Percentiles rank a stretch among this genome's conserved stretches.
Evolutionary conservation across 306 rosid genomes (phyloP).

Genomic region (Vigna trinervia): DNA sequence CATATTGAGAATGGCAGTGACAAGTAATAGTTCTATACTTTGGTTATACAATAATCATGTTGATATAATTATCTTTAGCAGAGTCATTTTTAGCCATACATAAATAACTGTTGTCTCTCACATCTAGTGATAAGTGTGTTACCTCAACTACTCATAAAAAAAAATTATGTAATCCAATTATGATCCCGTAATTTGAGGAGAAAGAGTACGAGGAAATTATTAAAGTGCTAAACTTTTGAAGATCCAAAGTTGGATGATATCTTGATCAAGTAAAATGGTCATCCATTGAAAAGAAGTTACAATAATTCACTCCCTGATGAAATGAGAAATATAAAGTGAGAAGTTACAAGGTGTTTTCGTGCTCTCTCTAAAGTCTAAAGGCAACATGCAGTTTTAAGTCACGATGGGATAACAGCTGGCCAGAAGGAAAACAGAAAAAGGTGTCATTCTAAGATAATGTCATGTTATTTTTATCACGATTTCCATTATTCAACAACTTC

Average conservation of each 20-base stretch:
- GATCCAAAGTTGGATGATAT: constrained; percentile 39
- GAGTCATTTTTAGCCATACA: constrained; percentile 1
- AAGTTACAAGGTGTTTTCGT: constrained; percentile 42
- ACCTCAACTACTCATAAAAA: constrained; percentile 23
- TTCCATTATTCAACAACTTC: constrained; percentile 45
- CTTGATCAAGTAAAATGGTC: constrained; percentile 8
- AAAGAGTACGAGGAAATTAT: constrained; percentile 14
- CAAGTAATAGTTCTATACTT: constrained; percentile 5
- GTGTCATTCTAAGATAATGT: constrained; percentile 38
- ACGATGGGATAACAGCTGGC: constrained; percentile 45
- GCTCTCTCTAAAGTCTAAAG: constrained; percentile 40
- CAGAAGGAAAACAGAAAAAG: constrained; percentile 42
- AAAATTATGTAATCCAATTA: not conserved
- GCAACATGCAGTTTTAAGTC: constrained; percentile 28
- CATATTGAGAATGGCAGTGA: constrained; percentile 9
- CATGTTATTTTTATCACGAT: constrained; percentile 43
- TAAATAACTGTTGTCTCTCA: constrained; percentile 25
- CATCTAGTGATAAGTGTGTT: not conserved
- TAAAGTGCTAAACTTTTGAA: constrained; percentile 26
- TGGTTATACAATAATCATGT: not conserved
- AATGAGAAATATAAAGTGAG: constrained; percentile 8
- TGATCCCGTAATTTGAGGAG: constrained; percentile 22
- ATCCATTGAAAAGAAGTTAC: constrained; percentile 22
- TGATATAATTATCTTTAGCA: not conserved
- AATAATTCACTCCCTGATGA: constrained; percentile 40